Evolutionary conservation across 345 rosid species (phyloP), one percentile per base, ranked within the genome.

Genomic region (Limnanthes douglasii): DNA sequence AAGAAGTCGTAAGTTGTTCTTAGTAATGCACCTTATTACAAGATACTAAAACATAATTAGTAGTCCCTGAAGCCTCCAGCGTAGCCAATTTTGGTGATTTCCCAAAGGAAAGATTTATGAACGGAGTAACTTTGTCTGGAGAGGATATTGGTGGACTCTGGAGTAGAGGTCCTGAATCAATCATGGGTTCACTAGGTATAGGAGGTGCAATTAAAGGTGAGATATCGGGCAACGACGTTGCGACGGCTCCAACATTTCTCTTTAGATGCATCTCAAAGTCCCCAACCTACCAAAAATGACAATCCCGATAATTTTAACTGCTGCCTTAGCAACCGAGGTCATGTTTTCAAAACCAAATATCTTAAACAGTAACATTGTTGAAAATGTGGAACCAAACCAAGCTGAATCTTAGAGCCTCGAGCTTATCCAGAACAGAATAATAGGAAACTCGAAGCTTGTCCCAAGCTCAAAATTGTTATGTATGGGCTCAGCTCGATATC

Each of bases 221-320:
- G 13, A 65, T 65, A 45, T 66, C 64, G 27, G 72, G 39, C 54
- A 59, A 29, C 5, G 90, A 66, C 21, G 59, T 44, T 41, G 65
- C 59, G 10, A 25, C 8, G 28, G 22, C 39, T 49, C 78, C 97
- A 54, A 72, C 41, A 43, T 70, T 70, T 46, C 94, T 61, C 56
- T 71, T 80, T 45, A 88, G 51, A 62, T 76, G 83, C 95, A 88
- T 88, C 69, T 88, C 84, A 23, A 83, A 76, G 45, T 74, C 90
- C 38, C 92, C 98, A 48, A 88, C 64, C 98, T 88, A 50, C 34
- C 32, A 53, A 5, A 48, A 60, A 45, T 35, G 11, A 21, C 31
- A 39, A 33, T 29, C 17, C 31, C 32, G 32, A 11, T 29, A 18
- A 13, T 0, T 31, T 14, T 14, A 11, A 30, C n/a, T 6, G 31